phyloP scores from a whole-genome alignment of 768 basidiomycete genomes.

The Rubroboletus satanas region DNA sequence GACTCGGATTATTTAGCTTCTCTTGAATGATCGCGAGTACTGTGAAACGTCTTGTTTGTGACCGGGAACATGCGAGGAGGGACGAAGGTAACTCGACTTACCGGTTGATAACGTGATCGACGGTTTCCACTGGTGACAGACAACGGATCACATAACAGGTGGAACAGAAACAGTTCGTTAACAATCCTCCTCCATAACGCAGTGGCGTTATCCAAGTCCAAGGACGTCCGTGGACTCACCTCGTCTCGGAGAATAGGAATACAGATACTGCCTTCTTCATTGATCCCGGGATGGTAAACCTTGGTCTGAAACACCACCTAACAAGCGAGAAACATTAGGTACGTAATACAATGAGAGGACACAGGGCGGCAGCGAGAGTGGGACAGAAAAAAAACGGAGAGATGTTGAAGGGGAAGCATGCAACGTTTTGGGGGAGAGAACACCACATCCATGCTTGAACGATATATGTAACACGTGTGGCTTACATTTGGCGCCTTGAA shows the following conservation, averaged over 20 bases:
- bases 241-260: constrained; percentile 82
- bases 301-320: constrained; percentile 82
- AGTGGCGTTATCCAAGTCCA: not conserved
- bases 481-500: constrained; percentile 81
- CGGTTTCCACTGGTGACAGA: constrained; percentile 71
- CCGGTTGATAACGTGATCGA: constrained; percentile 70
- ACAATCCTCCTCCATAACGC: not conserved
- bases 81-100: constrained; percentile 27
- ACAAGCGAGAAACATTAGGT: constrained; percentile 6
- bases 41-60: constrained; percentile 29
- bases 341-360: constrained; percentile 16
- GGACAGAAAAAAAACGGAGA: not conserved
- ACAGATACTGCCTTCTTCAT: constrained; percentile 84
- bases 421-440: constrained; percentile 21
- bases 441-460: not conserved
- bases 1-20: constrained; percentile 83
- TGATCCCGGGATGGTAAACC: constrained; percentile 89
- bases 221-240: constrained; percentile 39
- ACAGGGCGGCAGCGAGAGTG: not conserved
- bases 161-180: not conserved
- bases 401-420: not conserved
- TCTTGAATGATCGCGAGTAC: constrained; percentile 76
- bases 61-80: not conserved
- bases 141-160: constrained; percentile 1
- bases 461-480: constrained; percentile 5